These are phyloP conservation scores for Fragilariopsis cylindrus DNA, from an alignment of 108 stramenopile genomes.

Conservation along the genomic window DNA sequence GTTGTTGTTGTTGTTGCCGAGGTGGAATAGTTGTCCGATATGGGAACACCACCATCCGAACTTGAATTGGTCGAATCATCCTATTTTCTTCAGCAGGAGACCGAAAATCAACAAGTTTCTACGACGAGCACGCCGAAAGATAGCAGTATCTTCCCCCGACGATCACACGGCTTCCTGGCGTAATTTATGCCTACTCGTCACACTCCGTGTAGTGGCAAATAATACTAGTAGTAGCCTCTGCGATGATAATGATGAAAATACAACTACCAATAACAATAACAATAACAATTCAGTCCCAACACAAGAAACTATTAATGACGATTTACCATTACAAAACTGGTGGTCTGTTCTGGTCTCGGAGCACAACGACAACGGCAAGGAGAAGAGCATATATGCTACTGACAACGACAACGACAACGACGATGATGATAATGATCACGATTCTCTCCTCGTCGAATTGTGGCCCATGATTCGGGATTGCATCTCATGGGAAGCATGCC, in stretches of 20 bases:
- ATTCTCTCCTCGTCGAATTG: conserved; percentile 29
- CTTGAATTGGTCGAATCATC: background rate
- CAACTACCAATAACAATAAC: background rate
- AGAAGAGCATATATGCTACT: background rate
- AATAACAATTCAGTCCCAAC: background rate
- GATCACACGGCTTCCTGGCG: background rate
- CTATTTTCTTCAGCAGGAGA: background rate
- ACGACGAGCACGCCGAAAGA: background rate
- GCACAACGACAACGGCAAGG: background rate
- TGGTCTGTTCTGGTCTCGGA: conserved; percentile 12
- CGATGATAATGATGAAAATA: background rate
- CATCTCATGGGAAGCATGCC: conserved; percentile 20
- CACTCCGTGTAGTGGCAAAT: background rate
- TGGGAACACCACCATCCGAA: background rate
- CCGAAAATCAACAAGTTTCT: conserved; percentile 1
- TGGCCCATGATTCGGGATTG: conserved; percentile 36
- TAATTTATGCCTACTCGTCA: conserved; percentile 6
- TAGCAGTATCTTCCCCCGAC: background rate
- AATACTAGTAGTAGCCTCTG: background rate
- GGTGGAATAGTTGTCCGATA: conserved; percentile 1
- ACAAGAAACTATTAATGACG: background rate
- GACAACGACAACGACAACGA: background rate
- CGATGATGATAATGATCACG: conserved; percentile 1
- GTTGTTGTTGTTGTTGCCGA: background rate
- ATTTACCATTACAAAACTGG: background rate